phyloP scores from a whole-genome alignment of 2,329 filamentous ascomycete species.

The Colletotrichum musae region DNA sequence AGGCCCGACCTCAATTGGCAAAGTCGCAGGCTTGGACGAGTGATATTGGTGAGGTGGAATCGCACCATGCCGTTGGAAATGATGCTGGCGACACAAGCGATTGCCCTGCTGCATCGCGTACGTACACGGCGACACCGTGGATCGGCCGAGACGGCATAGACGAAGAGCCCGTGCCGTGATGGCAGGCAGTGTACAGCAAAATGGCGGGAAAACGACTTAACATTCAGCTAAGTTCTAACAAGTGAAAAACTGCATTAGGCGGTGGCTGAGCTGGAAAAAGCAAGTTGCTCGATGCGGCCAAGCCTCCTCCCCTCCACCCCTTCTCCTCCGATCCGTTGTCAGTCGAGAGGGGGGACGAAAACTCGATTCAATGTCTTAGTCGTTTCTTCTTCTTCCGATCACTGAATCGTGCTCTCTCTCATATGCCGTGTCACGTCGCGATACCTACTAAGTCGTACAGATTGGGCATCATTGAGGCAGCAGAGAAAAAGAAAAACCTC shows the following conservation, averaged over 20 bases:
- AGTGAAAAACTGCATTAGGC: too few species aligned
- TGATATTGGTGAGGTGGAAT: background rate
- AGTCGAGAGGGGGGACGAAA: background rate
- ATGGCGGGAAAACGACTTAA: background rate
- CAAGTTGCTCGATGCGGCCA: background rate
- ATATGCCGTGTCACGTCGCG: background rate
- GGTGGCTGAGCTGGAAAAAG: constrained; percentile 5
- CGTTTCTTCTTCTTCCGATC: background rate
- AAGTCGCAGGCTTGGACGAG: too few species aligned
- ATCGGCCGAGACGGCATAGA: background rate
- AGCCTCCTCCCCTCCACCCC: background rate
- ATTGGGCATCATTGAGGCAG: background rate
- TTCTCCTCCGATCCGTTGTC: background rate
- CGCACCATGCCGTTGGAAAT: background rate
- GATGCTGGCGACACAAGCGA: too few species aligned
- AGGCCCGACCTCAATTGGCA: too few species aligned
- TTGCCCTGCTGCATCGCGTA: too few species aligned
- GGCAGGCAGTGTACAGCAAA: background rate
- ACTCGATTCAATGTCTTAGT: background rate
- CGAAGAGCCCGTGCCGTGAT: background rate
- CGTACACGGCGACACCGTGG: too few species aligned
- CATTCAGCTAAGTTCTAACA: background rate
- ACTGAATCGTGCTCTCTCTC: too few species aligned
- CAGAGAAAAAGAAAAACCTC: background rate
- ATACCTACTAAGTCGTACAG: background rate